These are phyloP conservation scores for Colletotrichum shisoi DNA, from an alignment of 2,329 filamentous ascomycete genomes.

Conservation along the genomic window DNA sequence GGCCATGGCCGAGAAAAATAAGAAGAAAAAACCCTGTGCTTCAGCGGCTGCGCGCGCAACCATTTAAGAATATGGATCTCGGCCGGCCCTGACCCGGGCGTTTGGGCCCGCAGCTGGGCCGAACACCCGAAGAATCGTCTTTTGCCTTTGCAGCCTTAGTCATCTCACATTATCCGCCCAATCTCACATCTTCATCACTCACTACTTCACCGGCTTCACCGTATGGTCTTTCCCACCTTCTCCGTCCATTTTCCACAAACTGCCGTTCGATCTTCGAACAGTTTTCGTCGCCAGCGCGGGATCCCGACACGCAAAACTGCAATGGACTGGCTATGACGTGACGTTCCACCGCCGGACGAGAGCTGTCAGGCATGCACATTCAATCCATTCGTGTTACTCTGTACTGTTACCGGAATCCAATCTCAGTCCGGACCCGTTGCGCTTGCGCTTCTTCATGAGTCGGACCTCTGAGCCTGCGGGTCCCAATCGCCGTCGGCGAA, in stretches of 20 bases:
- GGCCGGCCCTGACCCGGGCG: constrained; percentile 21
- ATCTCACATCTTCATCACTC: background rate
- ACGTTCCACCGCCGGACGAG: too few relatives aligned
- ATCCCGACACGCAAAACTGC: too few relatives aligned
- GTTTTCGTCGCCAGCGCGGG: too few relatives aligned
- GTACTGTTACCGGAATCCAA: background rate
- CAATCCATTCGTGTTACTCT: background rate
- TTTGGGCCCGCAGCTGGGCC: constrained; percentile 27
- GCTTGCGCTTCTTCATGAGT: background rate
- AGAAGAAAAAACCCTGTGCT: constrained; percentile 18
- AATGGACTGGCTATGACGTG: too few relatives aligned
- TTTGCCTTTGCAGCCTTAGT: constrained; percentile 1
- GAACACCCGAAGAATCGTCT: constrained; percentile 31
- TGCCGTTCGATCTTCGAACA: too few relatives aligned
- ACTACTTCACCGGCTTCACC: too few relatives aligned
- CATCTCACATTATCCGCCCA: constrained; percentile 8
- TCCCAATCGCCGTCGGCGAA: background rate
- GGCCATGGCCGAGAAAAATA: constrained; percentile 6
- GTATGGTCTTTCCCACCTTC: background rate
- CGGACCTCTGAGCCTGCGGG: background rate
- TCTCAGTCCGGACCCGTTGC: background rate
- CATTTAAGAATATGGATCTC: constrained; percentile 31
- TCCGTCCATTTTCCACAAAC: background rate
- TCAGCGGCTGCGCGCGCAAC: constrained; percentile 30
- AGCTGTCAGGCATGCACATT: too few relatives aligned